Evolutionary conservation across 2,329 filamentous ascomycete species (phyloP).

Genomic region (Davidsoniella australis): DNA sequence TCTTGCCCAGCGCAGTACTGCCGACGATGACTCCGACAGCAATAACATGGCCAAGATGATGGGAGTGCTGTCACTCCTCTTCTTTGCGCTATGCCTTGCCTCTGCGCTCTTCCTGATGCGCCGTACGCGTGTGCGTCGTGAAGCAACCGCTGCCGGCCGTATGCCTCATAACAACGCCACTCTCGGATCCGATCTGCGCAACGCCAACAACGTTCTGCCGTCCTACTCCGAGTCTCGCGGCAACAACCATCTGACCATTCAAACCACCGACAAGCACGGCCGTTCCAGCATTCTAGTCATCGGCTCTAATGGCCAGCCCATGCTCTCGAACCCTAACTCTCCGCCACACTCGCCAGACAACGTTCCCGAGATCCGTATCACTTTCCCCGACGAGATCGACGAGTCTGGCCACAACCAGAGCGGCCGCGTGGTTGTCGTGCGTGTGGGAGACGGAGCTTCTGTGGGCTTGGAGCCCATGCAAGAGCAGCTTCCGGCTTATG

Average conservation of each 20-base stretch:
- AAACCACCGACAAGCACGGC: conserved; percentile 33
- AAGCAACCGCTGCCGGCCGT: conserved; percentile 34
- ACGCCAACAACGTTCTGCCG: conserved; percentile 28
- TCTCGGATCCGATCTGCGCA: conserved; percentile 48
- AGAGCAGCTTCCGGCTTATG: conserved; percentile 73
- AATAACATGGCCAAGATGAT: conserved; percentile 60
- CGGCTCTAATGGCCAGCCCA: conserved; percentile 56
- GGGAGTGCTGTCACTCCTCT: conserved; percentile 58
- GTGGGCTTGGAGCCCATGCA: conserved; percentile 81
- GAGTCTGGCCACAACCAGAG: conserved; percentile 64
- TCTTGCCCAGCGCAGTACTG: conserved; percentile 12
- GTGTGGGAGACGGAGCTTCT: conserved; percentile 62
- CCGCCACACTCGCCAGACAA: conserved; percentile 66
- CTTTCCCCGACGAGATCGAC: conserved; percentile 91
- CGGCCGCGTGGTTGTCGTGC: conserved; percentile 78
- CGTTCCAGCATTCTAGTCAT: conserved; percentile 60
- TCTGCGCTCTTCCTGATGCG: conserved; percentile 57
- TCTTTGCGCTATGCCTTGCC: conserved; percentile 52
- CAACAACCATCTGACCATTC: conserved; percentile 40
- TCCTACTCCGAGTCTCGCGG: conserved; percentile 28
- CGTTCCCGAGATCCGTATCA: conserved; percentile 92
- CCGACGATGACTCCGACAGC: conserved; percentile 33
- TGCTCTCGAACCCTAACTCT: conserved; percentile 58
- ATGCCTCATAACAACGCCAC: conserved; percentile 38
- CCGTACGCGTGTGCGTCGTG: conserved; percentile 35